Evolutionary conservation across 495 filamentous ascomycete genomes (phyloP).

Genomic region (Hypoxylon rickii): DNA sequence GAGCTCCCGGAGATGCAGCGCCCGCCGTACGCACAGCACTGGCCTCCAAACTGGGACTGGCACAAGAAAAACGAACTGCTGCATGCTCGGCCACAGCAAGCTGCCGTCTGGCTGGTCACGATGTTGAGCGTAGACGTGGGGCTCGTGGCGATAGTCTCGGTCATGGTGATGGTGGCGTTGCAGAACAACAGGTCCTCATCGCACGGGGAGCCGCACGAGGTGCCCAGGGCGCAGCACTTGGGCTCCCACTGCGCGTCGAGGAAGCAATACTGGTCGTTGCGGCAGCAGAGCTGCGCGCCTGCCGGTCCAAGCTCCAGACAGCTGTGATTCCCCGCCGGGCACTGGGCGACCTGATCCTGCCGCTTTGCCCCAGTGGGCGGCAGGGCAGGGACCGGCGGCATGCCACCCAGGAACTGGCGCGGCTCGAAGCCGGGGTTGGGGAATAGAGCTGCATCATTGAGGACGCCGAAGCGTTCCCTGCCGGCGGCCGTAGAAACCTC

Average conservation of each 20-base stretch:
- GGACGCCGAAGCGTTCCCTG: conserved; percentile 4
- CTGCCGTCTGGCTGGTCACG: conserved; percentile 5
- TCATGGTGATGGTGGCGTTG: conserved; percentile 30
- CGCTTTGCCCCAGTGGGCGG: conserved; percentile 13
- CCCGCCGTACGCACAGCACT: conserved; percentile 49
- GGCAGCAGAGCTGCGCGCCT: conserved; percentile 26
- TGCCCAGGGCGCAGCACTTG: conserved; percentile 47
- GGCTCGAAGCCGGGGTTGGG: conserved; percentile 26
- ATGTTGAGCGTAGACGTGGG: conserved; percentile 18
- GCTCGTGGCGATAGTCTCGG: conserved; percentile 25
- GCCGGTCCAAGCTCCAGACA: conserved; percentile 26
- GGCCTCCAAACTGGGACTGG: conserved; percentile 43
- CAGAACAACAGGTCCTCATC: conserved; percentile 17
- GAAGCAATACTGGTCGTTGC: conserved; percentile 40
- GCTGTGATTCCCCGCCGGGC: conserved; percentile 3
- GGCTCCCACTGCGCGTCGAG: conserved; percentile 14
- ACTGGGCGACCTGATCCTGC: conserved; percentile 7
- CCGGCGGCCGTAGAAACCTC: conserved; percentile 1
- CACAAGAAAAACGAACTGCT: conserved; percentile 47
- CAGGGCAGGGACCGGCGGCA: conserved; percentile 26
- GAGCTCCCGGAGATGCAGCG: conserved; percentile 34
- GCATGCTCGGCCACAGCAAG: conserved; percentile 49
- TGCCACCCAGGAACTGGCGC: conserved; percentile 25
- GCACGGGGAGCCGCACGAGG: conserved; percentile 43
- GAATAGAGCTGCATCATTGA: conserved; percentile 23